Conservation (phyloP, 1,284 basidiomycete species). For the Rhodotorula sp. region DNA sequence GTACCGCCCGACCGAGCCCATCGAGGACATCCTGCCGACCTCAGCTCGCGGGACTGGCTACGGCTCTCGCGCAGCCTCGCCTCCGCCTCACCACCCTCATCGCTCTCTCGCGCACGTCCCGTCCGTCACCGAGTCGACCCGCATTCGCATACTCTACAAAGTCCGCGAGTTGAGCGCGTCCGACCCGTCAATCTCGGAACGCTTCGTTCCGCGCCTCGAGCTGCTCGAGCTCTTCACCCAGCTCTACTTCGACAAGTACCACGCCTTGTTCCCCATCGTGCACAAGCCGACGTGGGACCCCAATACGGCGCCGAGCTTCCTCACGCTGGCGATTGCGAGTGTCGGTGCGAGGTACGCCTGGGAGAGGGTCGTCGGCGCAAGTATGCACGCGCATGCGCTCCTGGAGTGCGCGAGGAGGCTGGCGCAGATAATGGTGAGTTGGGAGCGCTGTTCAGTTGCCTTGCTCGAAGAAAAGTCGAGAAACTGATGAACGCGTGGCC, state of each 20-base stretch:
- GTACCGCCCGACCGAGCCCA: constrained; percentile 35
- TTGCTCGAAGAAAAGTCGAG: background rate
- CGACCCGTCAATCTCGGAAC: constrained; percentile 27
- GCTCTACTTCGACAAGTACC: constrained; percentile 35
- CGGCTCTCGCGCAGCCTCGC: constrained; percentile 30
- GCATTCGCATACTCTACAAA: constrained; percentile 31
- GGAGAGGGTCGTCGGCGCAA: constrained; percentile 32
- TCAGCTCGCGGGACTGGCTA: constrained; percentile 31
- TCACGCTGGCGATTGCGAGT: constrained; percentile 33
- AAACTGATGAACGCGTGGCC: too few relatives aligned
- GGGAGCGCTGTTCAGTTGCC: background rate
- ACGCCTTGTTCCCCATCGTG: constrained; percentile 29
- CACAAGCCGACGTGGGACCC: constrained; percentile 40
- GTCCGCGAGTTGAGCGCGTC: constrained; percentile 21
- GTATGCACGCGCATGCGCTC: constrained; percentile 37
- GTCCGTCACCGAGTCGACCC: constrained; percentile 31
- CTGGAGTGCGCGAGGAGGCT: constrained; percentile 32
- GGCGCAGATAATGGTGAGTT: constrained; percentile 30
- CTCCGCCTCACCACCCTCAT: constrained; percentile 14
- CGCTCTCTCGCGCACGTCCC: constrained; percentile 28
- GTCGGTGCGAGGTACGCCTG: constrained; percentile 36
- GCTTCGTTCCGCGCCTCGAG: constrained; percentile 34
- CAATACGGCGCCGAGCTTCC: constrained; percentile 35
- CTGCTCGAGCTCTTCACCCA: constrained; percentile 39
- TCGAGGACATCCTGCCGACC: constrained; percentile 34